Percentiles rank a stretch among this genome's conserved stretches.
Conservation (phyloP, 371 early-diverging fungal species). For the Mucor sp. region DNA sequence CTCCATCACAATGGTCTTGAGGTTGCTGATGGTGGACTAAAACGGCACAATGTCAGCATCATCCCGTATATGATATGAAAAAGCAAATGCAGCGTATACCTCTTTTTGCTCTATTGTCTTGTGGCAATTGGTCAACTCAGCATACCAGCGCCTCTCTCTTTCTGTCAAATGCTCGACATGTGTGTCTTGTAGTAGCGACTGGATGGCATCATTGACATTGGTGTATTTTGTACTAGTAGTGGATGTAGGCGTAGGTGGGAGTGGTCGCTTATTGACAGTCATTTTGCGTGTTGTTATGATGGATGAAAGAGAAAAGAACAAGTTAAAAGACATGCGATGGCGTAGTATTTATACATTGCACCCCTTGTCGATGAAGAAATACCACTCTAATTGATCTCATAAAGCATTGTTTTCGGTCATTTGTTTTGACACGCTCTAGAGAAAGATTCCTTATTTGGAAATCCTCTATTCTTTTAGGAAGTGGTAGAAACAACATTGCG, state of each 20-base stretch:
- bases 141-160: constrained; percentile 15
- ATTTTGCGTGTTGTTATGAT: background rate
- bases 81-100: background rate
- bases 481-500: background rate
- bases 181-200: constrained; percentile 10
- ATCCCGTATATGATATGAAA: too few relatives aligned
- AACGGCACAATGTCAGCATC: background rate
- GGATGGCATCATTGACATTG: constrained; percentile 10
- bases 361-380: background rate
- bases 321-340: background rate
- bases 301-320: background rate
- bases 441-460: constrained; percentile 9
- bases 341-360: background rate
- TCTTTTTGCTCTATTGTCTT: constrained; percentile 23
- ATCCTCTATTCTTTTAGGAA: background rate
- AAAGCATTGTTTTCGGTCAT: constrained; percentile 13
- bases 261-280: constrained; percentile 11
- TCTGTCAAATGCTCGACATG: constrained; percentile 7
- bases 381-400: background rate
- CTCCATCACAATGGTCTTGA: constrained; percentile 20
- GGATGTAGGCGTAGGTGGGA: constrained; percentile 26
- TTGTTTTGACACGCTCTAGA: constrained; percentile 7
- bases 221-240: constrained; percentile 18
- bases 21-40: constrained; percentile 18
- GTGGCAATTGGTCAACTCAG: constrained; percentile 14